phyloP scores from a whole-genome alignment of 176 grass and related monocot genomes.

The Aegilops speltoides region DNA sequence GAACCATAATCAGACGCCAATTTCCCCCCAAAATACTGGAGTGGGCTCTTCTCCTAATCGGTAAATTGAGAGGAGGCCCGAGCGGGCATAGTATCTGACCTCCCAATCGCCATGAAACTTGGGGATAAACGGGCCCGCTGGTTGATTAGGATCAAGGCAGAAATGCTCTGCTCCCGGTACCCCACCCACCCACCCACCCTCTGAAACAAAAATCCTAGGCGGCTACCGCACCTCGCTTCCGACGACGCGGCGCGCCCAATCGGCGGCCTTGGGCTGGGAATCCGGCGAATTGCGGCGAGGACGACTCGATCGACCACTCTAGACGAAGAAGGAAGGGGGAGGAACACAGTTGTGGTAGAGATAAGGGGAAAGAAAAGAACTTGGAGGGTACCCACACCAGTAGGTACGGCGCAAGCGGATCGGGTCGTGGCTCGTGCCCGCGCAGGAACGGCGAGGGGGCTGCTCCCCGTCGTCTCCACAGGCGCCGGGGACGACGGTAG shows the following conservation, averaged over 20 bases:
- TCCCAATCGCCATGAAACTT: background rate
- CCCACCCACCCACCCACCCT: background rate
- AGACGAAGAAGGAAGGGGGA: background rate
- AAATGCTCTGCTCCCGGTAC: no score
- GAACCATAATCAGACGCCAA: background rate
- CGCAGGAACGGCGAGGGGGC: background rate
- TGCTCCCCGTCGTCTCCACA: no score
- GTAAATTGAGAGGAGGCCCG: background rate
- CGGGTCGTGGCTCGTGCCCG: background rate
- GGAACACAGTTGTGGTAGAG: constrained; percentile 26
- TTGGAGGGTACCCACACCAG: background rate
- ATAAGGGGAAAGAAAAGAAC: background rate
- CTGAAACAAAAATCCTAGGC: background rate
- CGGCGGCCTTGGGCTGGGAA: background rate
- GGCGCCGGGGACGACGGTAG: background rate
- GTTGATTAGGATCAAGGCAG: constrained; percentile 11
- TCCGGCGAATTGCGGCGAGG: background rate
- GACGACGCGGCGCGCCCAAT: constrained; percentile 11
- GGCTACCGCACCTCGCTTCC: constrained; percentile 29
- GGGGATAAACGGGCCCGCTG: background rate
- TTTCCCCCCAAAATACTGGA: background rate
- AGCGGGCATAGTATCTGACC: background rate
- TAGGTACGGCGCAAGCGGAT: constrained; percentile 14
- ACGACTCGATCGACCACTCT: constrained; percentile 22
- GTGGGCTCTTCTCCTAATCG: background rate